Evolutionary conservation across 2,329 filamentous ascomycete species (phyloP), one percentile per base, ranked within the genome.

Genomic region (Teratosphaeria gauchensis): DNA sequence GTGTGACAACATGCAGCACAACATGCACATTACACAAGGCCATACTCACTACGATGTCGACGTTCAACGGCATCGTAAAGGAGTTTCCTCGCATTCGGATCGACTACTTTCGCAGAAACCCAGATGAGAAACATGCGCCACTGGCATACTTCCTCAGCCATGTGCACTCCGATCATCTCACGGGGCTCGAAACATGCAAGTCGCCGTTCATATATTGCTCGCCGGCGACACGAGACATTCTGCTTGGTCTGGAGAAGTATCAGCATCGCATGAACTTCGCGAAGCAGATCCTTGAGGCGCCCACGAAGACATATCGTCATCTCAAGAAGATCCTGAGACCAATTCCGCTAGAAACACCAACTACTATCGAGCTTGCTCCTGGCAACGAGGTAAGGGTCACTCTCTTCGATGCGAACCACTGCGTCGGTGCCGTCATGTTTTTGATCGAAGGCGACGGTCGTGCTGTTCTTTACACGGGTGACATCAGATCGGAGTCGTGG

Each of bases 201-300:
- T 84, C 88, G 31, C 88, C 90, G 0, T 96, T 96, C 68, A 84
- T 97, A 21, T 96, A 96, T 73, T 96, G 91, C 75, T 96, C 92
- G 1, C 80, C 87, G 0, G 88, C 89, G 0, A 96, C 92, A 0
- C 83, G 83, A 63, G 87, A 91, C 72, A 76, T 97, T 19, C 78
- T 97, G 0, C 78, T 96, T 16, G 84, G 86, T 1, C 80, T 96
- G 2, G 90, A 95, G 72, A 86, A 86, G 62, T 88, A 87, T 61
- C 83, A 86, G 0, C 88, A 90, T 72, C 84, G 92, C 16, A 83
- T 95, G 76, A 95, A 95, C 68, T 89, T 89, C 69, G 85, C 83
- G 32, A 85, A 84, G 60, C 89, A 89, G 0, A 84, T 95, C 32
- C 73, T 95, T 0, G 91, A 96, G 70, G 80, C 84, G 0, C 80